phyloP scores from a whole-genome alignment of 2,329 filamentous ascomycete species.

The Alternaria brassicicola region DNA sequence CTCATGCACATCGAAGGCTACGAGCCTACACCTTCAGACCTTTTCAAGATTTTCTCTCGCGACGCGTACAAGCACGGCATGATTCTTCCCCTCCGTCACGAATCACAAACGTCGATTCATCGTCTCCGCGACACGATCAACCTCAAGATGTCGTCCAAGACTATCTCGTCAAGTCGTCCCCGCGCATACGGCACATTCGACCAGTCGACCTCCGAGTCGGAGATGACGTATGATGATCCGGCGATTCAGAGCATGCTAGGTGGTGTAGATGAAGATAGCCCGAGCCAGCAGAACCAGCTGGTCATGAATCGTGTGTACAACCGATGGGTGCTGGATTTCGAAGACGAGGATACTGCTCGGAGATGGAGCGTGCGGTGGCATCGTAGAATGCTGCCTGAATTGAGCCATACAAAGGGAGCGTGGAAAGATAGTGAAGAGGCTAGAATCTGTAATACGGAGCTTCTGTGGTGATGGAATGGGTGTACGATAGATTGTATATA shows the following conservation, averaged over 20 bases:
- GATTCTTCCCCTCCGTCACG: constrained; percentile 32
- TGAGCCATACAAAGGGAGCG: constrained; percentile 12
- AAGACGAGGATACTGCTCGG: constrained; percentile 60
- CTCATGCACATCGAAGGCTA: constrained; percentile 45
- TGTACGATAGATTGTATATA: not conserved
- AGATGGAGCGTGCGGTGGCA: constrained; percentile 62
- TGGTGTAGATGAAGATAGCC: constrained; percentile 11
- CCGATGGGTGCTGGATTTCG: constrained; percentile 63
- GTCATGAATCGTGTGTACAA: constrained; percentile 47
- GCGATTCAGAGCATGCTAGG: constrained; percentile 23
- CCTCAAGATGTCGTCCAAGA: constrained; percentile 22
- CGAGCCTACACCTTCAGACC: constrained; percentile 37
- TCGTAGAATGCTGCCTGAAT: constrained; percentile 51
- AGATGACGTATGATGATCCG: constrained; percentile 22
- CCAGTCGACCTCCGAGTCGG: not conserved
- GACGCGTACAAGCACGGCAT: constrained; percentile 46
- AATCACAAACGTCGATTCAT: constrained; percentile 25
- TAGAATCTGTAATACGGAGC: constrained; percentile 53
- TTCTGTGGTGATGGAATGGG: constrained; percentile 53
- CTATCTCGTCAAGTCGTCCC: constrained; percentile 27
- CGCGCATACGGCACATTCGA: constrained; percentile 24
- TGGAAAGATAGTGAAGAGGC: constrained; percentile 47
- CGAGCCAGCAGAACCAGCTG: constrained; percentile 30
- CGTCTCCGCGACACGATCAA: constrained; percentile 41
- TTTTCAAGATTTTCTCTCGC: constrained; percentile 35